phyloP scores from a whole-genome alignment of 1,284 basidiomycete genomes.

The Rhodotorula sp. region DNA sequence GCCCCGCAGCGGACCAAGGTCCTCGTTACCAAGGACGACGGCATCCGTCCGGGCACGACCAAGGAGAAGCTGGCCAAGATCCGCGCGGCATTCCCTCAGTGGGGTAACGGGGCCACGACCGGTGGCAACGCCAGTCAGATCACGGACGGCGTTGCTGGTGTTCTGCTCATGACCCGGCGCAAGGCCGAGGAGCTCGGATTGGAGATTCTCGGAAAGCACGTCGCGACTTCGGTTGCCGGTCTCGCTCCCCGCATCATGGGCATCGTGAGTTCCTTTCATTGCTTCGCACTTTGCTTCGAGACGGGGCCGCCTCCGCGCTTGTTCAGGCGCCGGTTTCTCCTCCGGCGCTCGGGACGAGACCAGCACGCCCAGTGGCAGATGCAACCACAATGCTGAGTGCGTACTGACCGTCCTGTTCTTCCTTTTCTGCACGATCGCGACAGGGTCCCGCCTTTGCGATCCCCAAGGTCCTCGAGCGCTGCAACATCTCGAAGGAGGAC shows the following conservation, averaged over 20 bases:
- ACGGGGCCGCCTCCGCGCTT: too few species aligned
- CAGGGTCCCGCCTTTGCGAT: conserved; percentile 43
- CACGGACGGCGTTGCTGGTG: conserved; percentile 83
- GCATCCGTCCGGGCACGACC: conserved; percentile 74
- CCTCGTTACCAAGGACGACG: conserved; percentile 71
- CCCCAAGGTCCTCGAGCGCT: conserved; percentile 46
- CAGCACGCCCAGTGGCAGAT: too few species aligned
- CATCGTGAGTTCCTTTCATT: conserved; percentile 56
- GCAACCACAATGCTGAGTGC: not conserved
- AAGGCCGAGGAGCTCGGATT: conserved; percentile 78
- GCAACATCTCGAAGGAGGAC: conserved; percentile 48
- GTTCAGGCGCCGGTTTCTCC: too few species aligned
- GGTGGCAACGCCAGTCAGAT: conserved; percentile 82
- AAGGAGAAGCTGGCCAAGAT: conserved; percentile 67
- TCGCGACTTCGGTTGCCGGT: conserved; percentile 71
- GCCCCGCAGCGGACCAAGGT: conserved; percentile 56
- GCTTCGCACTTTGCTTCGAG: not conserved
- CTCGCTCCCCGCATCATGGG: conserved; percentile 50
- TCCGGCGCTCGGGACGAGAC: too few species aligned
- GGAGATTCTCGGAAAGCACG: conserved; percentile 71
- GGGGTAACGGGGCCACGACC: conserved; percentile 72
- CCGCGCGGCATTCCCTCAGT: conserved; percentile 79
- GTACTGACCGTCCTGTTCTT: not conserved
- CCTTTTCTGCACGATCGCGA: too few species aligned
- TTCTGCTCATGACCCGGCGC: conserved; percentile 77